Conservation (phyloP, 805 yeast genomes). For the Hanseniaspora lindneri region DNA sequence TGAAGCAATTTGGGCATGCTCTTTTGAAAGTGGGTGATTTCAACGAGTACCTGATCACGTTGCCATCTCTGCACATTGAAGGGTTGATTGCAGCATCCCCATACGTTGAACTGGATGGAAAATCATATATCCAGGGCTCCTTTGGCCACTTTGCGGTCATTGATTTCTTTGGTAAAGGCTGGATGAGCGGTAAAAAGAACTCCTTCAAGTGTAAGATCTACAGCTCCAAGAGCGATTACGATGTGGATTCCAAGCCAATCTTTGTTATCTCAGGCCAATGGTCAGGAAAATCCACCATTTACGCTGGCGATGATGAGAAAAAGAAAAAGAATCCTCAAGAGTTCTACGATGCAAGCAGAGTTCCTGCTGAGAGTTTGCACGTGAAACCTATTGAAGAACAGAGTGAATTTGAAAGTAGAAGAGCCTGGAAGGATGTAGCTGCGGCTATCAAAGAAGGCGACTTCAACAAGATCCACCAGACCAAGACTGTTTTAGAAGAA, state of each 20-base stretch:
- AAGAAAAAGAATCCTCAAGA: conserved; percentile 34
- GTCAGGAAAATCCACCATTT: conserved; percentile 64
- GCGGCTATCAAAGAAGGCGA: conserved; percentile 69
- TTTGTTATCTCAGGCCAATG: conserved; percentile 85
- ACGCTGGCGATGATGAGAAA: conserved; percentile 15
- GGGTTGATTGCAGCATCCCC: conserved; percentile 87
- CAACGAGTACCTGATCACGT: conserved; percentile 52
- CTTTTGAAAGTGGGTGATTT: conserved; percentile 35
- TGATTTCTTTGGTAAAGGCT: conserved; percentile 86
- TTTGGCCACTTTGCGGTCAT: conserved; percentile 61
- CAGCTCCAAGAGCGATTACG: conserved; percentile 39
- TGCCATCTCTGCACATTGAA: conserved; percentile 91
- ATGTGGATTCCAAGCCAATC: conserved; percentile 47
- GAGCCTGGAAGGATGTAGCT: conserved; percentile 84
- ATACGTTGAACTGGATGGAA: conserved; percentile 86
- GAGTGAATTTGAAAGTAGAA: conserved; percentile 68
- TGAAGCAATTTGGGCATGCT: conserved; percentile 89
- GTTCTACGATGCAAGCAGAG: conserved; percentile 51
- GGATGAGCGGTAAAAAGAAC: conserved; percentile 90
- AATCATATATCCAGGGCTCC: conserved; percentile 70
- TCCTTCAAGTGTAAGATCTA: conserved; percentile 75
- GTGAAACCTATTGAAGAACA: conserved; percentile 81
- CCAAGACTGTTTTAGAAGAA: conserved; percentile 71
- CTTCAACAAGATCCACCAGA: conserved; percentile 59
- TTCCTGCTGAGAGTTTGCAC: conserved; percentile 41